These are phyloP conservation scores for Fusarium neocosmosporiellum DNA, from an alignment of 2,329 filamentous ascomycete species.

Conservation along the genomic window DNA sequence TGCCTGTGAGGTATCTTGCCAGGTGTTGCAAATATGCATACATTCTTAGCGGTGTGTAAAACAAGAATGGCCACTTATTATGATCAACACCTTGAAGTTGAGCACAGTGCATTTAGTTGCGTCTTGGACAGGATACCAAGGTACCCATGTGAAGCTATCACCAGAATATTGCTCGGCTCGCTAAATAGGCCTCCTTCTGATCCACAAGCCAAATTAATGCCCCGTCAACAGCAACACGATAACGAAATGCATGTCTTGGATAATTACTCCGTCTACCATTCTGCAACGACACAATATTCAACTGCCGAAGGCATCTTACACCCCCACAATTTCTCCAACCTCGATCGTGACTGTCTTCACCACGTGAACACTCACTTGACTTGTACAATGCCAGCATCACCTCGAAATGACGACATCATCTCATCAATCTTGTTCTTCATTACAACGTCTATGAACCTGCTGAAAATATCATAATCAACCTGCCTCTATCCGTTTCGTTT, in stretches of 20 bases:
- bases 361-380: not conserved
- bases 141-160: not conserved
- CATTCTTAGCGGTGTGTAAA: not conserved
- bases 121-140: not conserved
- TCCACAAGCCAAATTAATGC: not conserved
- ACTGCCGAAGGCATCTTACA: constrained; percentile 1
- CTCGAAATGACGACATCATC: constrained; percentile 29
- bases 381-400: constrained; percentile 8
- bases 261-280: not conserved
- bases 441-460: constrained; percentile 7
- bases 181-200: not conserved
- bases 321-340: constrained; percentile 33
- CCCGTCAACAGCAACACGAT: not conserved
- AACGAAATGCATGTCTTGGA: not conserved
- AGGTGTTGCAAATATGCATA: not conserved
- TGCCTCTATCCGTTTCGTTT: constrained; percentile 1
- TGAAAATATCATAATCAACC: constrained; percentile 5
- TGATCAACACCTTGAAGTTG: not conserved
- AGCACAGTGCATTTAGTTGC: not conserved
- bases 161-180: not conserved
- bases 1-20: not conserved
- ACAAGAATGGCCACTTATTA: not conserved
- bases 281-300: constrained; percentile 14
- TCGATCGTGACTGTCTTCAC: not conserved
- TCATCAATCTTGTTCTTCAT: constrained; percentile 20